These are phyloP conservation scores for Pseudopediastrum boryanum DNA, from an alignment of 139 green algal genomes.

Conservation along the genomic window DNA sequence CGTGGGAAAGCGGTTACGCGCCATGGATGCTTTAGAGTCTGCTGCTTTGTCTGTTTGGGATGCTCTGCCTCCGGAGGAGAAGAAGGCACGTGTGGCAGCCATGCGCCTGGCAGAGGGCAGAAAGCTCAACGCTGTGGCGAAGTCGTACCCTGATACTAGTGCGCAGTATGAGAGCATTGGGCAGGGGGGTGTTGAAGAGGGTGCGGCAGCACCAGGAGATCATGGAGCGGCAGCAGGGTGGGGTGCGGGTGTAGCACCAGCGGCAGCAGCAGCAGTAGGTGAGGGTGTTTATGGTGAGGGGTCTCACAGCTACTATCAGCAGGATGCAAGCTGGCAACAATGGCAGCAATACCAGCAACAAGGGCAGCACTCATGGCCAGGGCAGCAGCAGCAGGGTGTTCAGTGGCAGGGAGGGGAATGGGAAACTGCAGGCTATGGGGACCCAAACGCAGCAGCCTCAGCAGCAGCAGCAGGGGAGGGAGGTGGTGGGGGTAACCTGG, in stretches of 20 bases:
- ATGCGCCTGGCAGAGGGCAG: slow-evolving; percentile 41
- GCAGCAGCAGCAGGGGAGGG: not conserved
- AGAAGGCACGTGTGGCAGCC: slow-evolving; percentile 44
- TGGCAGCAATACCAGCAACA: not conserved
- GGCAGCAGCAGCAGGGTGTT: slow-evolving; percentile 9
- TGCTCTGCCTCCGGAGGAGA: slow-evolving; percentile 50
- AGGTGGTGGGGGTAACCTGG: slow-evolving; percentile 1
- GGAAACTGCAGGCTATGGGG: not conserved
- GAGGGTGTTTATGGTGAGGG: too few species aligned
- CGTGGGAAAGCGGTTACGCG: slow-evolving; percentile 50
- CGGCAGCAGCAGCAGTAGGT: not conserved
- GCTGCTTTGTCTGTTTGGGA: slow-evolving; percentile 50
- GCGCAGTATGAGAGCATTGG: slow-evolving; percentile 8
- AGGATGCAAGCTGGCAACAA: not conserved
- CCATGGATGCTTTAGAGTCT: slow-evolving; percentile 47
- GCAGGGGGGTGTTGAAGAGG: slow-evolving; percentile 1
- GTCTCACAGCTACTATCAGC: not conserved
- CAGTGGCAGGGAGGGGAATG: not conserved
- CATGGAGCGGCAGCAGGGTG: not conserved
- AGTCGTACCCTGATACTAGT: slow-evolving; percentile 14
- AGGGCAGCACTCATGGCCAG: slow-evolving; percentile 4
- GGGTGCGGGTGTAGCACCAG: not conserved
- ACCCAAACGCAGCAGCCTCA: not conserved
- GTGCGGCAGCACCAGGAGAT: not conserved
- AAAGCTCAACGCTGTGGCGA: slow-evolving; percentile 22